These are phyloP conservation scores for Termitomyces sp. DNA, from an alignment of 768 basidiomycete genomes.

Conservation along the genomic window DNA sequence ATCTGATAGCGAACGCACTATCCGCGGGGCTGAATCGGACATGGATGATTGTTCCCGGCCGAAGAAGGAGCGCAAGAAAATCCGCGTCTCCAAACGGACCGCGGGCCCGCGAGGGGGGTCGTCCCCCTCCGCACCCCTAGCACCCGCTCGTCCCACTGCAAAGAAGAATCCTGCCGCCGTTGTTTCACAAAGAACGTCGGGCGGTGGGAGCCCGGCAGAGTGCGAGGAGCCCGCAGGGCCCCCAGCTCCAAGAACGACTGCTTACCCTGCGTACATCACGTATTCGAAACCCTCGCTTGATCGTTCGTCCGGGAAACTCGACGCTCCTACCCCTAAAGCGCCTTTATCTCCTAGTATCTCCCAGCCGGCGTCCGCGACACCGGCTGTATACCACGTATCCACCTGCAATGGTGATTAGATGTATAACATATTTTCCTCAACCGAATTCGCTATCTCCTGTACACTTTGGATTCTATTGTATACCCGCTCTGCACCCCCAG, in stretches of 20 bases:
- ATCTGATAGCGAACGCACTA: conserved; percentile 8
- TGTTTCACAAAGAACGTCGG: not conserved
- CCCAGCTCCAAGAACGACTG: not conserved
- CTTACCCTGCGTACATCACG: conserved; percentile 10
- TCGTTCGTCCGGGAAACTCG: too few species aligned
- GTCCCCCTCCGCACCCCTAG: not conserved
- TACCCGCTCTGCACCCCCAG: too few species aligned
- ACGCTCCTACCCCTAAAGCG: not conserved
- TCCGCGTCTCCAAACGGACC: not conserved
- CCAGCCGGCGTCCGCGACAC: not conserved
- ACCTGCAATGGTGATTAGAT: not conserved
- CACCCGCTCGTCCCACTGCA: not conserved
- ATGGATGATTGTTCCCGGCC: not conserved
- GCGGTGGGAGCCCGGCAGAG: not conserved
- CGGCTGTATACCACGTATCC: not conserved
- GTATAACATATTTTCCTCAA: not conserved
- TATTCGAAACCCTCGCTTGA: conserved; percentile 1
- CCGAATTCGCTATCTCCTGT: not conserved
- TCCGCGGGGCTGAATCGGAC: conserved; percentile 8
- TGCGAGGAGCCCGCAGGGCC: not conserved
- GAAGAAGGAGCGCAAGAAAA: conserved; percentile 6
- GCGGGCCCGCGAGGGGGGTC: not conserved
- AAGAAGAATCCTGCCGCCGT: not conserved
- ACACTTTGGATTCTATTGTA: not conserved
- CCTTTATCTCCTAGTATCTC: not conserved